Conservation (phyloP, 2,329 filamentous ascomycete genomes). For the Colletotrichum euphorbiae region DNA sequence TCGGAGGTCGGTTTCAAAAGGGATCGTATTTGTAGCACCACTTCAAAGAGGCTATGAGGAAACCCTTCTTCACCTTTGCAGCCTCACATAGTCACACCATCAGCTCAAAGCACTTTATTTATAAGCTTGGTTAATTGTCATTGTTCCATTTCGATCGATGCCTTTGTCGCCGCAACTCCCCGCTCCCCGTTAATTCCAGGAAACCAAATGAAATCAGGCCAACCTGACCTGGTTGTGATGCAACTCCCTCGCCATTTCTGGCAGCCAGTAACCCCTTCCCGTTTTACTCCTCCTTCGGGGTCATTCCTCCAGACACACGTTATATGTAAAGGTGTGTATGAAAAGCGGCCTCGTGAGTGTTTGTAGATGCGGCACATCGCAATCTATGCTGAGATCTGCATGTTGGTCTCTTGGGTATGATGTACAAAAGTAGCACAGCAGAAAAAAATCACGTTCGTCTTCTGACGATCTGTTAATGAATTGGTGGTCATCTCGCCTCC, state of each 20-base stretch:
- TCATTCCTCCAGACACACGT: background rate
- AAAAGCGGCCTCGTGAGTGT: slow-evolving; percentile 35
- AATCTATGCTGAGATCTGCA: slow-evolving; percentile 37
- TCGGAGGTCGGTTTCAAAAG: slow-evolving; percentile 83
- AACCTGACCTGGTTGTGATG: slow-evolving; percentile 5
- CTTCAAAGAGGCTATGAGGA: too few species aligned
- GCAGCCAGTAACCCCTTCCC: background rate
- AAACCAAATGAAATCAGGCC: slow-evolving; percentile 39
- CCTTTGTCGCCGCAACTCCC: slow-evolving; percentile 41
- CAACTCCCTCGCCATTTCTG: slow-evolving; percentile 8
- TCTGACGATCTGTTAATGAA: background rate
- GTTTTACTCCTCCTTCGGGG: slow-evolving; percentile 19
- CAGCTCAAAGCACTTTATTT: slow-evolving; percentile 34
- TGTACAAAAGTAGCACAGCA: slow-evolving; percentile 37
- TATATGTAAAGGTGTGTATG: slow-evolving; percentile 38
- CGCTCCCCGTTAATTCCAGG: slow-evolving; percentile 39
- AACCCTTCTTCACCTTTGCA: background rate
- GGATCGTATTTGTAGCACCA: slow-evolving; percentile 67
- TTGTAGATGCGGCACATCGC: slow-evolving; percentile 30
- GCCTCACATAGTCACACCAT: background rate
- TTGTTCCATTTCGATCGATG: slow-evolving; percentile 40
- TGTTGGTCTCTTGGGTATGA: slow-evolving; percentile 34
- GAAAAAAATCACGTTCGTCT: slow-evolving; percentile 28
- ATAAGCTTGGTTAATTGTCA: slow-evolving; percentile 30
- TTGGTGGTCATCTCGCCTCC: slow-evolving; percentile 16